Evolutionary conservation across 1,139 yeast genomes (phyloP).

Genomic region (Blastobotrys raffinosifermentans): DNA sequence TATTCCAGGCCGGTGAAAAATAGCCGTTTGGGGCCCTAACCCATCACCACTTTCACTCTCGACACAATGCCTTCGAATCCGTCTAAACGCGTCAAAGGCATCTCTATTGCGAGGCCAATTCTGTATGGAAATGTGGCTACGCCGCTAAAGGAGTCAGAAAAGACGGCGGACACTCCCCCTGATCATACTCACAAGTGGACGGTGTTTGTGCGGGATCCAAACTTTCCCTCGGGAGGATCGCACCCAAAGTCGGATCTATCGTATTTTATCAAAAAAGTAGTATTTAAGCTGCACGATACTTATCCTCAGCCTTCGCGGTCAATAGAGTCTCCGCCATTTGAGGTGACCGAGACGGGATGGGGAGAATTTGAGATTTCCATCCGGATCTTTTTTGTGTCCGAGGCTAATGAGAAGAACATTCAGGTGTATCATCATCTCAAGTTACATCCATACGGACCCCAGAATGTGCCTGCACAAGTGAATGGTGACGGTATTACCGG

Average conservation of each 20-base stretch:
- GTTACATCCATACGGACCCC: slow-evolving; percentile 83
- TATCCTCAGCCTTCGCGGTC: slow-evolving; percentile 80
- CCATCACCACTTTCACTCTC: too few species aligned
- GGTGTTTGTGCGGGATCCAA: slow-evolving; percentile 79
- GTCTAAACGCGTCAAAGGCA: slow-evolving; percentile 35
- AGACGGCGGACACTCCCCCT: slow-evolving; percentile 58
- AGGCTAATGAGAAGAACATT: slow-evolving; percentile 82
- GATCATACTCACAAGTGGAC: slow-evolving; percentile 98
- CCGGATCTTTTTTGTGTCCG: slow-evolving; percentile 77
- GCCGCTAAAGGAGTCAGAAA: slow-evolving; percentile 53
- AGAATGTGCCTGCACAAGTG: slow-evolving; percentile 13
- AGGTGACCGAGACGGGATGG: slow-evolving; percentile 98
- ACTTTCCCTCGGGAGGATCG: slow-evolving; percentile 35
- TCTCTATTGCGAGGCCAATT: slow-evolving; percentile 79
- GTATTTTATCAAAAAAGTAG: slow-evolving; percentile 80
- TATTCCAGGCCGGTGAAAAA: too few species aligned
- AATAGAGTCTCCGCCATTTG: slow-evolving; percentile 85
- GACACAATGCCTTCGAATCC: neutral
- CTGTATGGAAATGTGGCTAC: slow-evolving; percentile 82
- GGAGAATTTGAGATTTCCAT: slow-evolving; percentile 95
- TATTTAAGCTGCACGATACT: slow-evolving; percentile 91
- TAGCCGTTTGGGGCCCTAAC: too few species aligned
- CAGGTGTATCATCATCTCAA: slow-evolving; percentile 84
- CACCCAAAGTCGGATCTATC: slow-evolving; percentile 57
- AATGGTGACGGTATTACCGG: slow-evolving; percentile 1